Evolutionary conservation across 2,329 filamentous ascomycete species (phyloP).

Genomic region (Colletotrichum spaethianum): DNA sequence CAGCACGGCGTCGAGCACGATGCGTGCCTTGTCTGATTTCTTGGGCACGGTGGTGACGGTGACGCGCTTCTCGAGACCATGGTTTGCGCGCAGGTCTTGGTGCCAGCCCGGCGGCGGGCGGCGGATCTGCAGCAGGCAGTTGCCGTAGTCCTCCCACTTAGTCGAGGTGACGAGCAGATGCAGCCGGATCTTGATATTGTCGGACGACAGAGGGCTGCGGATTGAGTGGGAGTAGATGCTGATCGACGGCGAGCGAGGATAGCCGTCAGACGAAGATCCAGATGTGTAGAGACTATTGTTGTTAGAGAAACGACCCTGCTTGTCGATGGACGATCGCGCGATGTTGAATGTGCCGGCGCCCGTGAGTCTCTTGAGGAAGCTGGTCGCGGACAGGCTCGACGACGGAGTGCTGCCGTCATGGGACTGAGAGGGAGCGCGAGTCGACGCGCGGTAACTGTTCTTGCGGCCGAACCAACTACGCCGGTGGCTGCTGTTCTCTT

Average conservation of each 20-base stretch:
- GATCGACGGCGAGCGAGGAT: slow-evolving; percentile 70
- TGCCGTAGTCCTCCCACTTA: slow-evolving; percentile 94
- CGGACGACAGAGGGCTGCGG: slow-evolving; percentile 74
- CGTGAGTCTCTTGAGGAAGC: slow-evolving; percentile 85
- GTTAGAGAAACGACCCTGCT: slow-evolving; percentile 63
- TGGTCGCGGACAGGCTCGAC: slow-evolving; percentile 75
- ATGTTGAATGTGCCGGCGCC: slow-evolving; percentile 84
- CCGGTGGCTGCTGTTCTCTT: slow-evolving; percentile 61
- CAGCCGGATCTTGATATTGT: slow-evolving; percentile 87
- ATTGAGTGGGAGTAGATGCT: slow-evolving; percentile 66
- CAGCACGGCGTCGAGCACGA: slow-evolving; percentile 86
- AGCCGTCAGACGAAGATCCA: slow-evolving; percentile 65
- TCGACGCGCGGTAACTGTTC: slow-evolving; percentile 75
- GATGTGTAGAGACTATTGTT: slow-evolving; percentile 74
- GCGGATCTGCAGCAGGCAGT: slow-evolving; percentile 86
- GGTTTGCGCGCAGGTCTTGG: slow-evolving; percentile 71
- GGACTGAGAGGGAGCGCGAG: slow-evolving; percentile 74
- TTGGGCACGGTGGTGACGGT: slow-evolving; percentile 81
- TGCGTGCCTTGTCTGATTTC: slow-evolving; percentile 69
- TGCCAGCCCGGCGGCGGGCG: slow-evolving; percentile 76
- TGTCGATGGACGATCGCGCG: slow-evolving; percentile 80
- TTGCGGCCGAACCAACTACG: slow-evolving; percentile 74
- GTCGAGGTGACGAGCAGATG: slow-evolving; percentile 82
- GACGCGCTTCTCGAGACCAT: slow-evolving; percentile 86
- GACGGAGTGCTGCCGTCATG: slow-evolving; percentile 77